Conservation (phyloP, 2,329 filamentous ascomycete genomes). For the Talaromyces sp. region DNA sequence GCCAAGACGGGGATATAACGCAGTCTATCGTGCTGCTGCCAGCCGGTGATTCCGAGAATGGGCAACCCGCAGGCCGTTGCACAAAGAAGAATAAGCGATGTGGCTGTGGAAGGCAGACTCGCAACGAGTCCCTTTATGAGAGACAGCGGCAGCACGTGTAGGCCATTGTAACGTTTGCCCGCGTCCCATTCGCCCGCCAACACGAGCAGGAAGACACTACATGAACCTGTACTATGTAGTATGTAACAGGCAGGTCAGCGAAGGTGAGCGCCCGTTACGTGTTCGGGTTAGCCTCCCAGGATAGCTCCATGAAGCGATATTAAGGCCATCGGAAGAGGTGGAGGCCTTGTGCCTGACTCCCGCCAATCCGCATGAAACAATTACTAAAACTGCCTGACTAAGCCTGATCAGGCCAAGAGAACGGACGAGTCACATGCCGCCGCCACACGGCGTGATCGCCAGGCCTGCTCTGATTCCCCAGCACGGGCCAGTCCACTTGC, state of each 20-base stretch:
- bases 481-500: neutral
- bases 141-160: conserved; percentile 6
- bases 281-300: neutral
- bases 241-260: no score
- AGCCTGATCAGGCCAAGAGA: neutral
- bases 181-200: neutral
- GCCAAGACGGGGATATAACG: conserved; percentile 3
- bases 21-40: neutral
- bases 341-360: neutral
- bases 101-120: neutral
- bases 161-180: neutral
- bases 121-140: neutral
- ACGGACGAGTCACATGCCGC: conserved; percentile 10
- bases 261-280: no score
- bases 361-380: neutral
- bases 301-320: neutral
- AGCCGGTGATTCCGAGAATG: neutral
- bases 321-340: neutral
- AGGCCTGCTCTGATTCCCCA: neutral
- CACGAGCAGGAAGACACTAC: neutral
- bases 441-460: conserved; percentile 1
- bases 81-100: neutral
- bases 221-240: neutral
- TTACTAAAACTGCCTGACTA: neutral
- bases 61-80: neutral